Percentiles rank a stretch among this genome's conserved stretches.
Evolutionary conservation across 768 basidiomycete genomes (phyloP).

Genomic region (Amanita polypyramis): DNA sequence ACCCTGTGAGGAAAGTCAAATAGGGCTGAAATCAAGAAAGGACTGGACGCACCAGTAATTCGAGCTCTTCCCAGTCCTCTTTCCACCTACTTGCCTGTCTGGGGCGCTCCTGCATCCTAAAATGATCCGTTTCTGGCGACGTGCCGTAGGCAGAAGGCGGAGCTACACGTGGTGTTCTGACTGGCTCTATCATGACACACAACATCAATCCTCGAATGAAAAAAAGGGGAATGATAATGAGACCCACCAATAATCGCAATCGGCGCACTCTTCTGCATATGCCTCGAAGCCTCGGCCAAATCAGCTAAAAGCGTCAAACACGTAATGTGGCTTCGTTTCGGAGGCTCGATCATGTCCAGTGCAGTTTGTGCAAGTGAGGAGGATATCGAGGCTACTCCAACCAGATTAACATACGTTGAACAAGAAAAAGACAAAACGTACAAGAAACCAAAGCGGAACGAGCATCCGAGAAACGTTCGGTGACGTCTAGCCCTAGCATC

Average conservation of each 20-base stretch:
- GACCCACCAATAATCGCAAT: slow-evolving; percentile 18
- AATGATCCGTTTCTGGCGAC: slow-evolving; percentile 64
- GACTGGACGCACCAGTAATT: slow-evolving; percentile 48
- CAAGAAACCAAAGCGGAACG: slow-evolving; percentile 48
- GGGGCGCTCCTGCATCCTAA: slow-evolving; percentile 29
- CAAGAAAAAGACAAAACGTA: slow-evolving; percentile 24
- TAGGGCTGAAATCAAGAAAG: not conserved
- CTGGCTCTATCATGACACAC: slow-evolving; percentile 1
- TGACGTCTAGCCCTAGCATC: slow-evolving; percentile 70
- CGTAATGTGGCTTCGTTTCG: slow-evolving; percentile 45
- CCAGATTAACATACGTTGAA: not conserved
- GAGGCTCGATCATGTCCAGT: slow-evolving; percentile 48
- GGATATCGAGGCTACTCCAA: slow-evolving; percentile 13
- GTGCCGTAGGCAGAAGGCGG: slow-evolving; percentile 29
- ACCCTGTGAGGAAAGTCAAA: slow-evolving; percentile 36
- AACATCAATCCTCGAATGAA: not conserved
- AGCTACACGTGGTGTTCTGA: slow-evolving; percentile 37
- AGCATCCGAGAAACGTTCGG: slow-evolving; percentile 40
- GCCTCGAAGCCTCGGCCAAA: slow-evolving; percentile 33
- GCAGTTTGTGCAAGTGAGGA: slow-evolving; percentile 39
- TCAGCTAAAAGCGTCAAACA: slow-evolving; percentile 51
- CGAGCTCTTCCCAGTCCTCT: slow-evolving; percentile 90
- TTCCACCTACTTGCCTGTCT: slow-evolving; percentile 74
- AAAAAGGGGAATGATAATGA: not conserved
- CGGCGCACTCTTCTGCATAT: slow-evolving; percentile 15